These are phyloP conservation scores for Stachybotrys chlorohalonatus DNA, from an alignment of 2,329 filamentous ascomycete species.

Conservation along the genomic window DNA sequence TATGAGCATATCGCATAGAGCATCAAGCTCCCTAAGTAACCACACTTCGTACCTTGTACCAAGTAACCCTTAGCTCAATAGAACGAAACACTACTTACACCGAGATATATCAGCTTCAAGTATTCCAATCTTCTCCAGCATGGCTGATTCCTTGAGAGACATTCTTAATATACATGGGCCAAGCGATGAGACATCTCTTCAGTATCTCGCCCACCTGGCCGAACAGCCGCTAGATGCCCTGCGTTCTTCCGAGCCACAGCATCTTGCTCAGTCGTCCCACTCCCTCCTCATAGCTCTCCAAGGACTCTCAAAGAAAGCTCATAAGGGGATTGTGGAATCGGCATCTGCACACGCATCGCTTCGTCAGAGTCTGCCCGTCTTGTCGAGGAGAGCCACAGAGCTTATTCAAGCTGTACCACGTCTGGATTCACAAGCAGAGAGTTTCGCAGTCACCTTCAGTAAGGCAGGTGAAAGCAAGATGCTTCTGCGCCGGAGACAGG, in stretches of 20 bases:
- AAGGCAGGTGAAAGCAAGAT: conserved; percentile 61
- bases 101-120: too few species aligned
- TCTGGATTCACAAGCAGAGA: conserved; percentile 68
- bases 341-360: conserved; percentile 70
- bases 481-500: conserved; percentile 66
- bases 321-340: conserved; percentile 75
- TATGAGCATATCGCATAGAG: not conserved
- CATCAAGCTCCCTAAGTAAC: too few species aligned
- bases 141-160: conserved; percentile 28
- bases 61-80: too few species aligned
- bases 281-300: conserved; percentile 77
- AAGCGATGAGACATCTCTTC: conserved; percentile 44
- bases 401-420: conserved; percentile 66
- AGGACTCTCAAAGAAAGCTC: conserved; percentile 78
- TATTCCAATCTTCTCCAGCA: conserved; percentile 6
- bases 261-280: conserved; percentile 72
- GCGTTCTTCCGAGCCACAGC: conserved; percentile 65
- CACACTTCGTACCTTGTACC: too few species aligned
- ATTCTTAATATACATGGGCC: conserved; percentile 20
- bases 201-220: conserved; percentile 70
- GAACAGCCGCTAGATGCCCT: conserved; percentile 69
- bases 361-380: conserved; percentile 57
- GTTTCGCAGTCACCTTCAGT: conserved; percentile 77
- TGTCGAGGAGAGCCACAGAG: conserved; percentile 56
- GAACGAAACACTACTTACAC: too few species aligned